phyloP scores from a whole-genome alignment of 2,329 filamentous ascomycete species.

The Microdochium nivale region DNA sequence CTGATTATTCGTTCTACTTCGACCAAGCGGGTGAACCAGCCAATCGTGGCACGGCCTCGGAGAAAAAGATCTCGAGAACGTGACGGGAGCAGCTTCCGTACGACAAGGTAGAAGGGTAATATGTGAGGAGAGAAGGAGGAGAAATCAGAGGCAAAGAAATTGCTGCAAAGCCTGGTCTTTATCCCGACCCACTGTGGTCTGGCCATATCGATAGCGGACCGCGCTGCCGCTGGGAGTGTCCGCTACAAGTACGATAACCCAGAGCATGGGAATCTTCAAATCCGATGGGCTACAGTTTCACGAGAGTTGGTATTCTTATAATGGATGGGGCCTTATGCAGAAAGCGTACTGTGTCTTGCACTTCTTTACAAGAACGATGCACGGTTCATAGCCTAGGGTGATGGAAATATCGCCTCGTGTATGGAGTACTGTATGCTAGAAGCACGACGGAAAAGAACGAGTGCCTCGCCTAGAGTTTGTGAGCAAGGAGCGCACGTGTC shows the following conservation, averaged over 20 bases:
- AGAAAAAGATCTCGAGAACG: constrained; percentile 13
- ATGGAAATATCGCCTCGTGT: too few species aligned
- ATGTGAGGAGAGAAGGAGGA: constrained; percentile 36
- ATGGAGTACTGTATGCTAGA: too few species aligned
- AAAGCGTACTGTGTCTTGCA: too few species aligned
- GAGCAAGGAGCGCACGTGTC: too few species aligned
- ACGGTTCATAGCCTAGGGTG: too few species aligned
- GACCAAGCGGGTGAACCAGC: constrained; percentile 34
- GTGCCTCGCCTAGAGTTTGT: too few species aligned
- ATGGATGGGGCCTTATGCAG: too few species aligned
- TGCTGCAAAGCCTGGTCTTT: not conserved
- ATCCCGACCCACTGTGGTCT: not conserved
- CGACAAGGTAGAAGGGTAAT: constrained; percentile 28
- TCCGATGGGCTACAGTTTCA: too few species aligned
- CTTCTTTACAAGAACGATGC: too few species aligned
- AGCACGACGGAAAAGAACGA: too few species aligned
- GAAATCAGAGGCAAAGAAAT: constrained; percentile 11
- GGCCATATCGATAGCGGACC: not conserved
- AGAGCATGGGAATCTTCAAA: not conserved
- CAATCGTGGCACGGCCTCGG: constrained; percentile 12
- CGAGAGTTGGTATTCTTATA: too few species aligned
- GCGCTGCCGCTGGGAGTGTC: not conserved
- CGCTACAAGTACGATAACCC: too few species aligned
- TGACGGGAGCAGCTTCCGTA: constrained; percentile 22
- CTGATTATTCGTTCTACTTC: constrained; percentile 43